Evolutionary conservation across 108 stramenopile species (phyloP), one percentile per base, ranked within the genome.

Genomic region (Pseudonitzschia pungens): DNA sequence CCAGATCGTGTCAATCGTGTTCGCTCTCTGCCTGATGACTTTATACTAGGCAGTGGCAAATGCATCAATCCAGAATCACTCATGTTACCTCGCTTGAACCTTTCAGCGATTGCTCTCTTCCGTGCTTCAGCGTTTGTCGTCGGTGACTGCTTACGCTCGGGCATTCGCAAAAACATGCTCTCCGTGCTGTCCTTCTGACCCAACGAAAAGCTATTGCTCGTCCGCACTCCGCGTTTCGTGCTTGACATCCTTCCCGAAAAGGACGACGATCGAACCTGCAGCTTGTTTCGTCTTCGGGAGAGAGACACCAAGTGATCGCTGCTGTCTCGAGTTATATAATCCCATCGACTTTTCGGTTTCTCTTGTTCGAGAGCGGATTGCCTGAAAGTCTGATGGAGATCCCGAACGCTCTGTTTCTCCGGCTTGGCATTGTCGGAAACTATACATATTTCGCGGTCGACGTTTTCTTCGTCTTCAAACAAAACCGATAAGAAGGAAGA

Each of bases 361-460:
- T 24, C 24, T 4, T 50, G 28, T 62, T 62, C 32, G 26, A 15
- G 26, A 21, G 60, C 32, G 20, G 9, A 31, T 33, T 21, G 20
- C n/a, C 2, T 40, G 32, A 62, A 62, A 12, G 60, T 14, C 4
- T 18, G 18, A 33, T 29, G 60, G 3, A 62, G 32, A 12, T 62
- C 41, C 15, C 60, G 60, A 8, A 62, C 36, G 36, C 60, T 62
- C 7, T n/a, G 20, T 36, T 62, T 32, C 12, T 67, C 66, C 18
- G 66, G 44, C 44, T 67, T 67, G 10, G 66, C 26, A n/a, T 67
- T 67, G 22, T 67, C 66, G n/a, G 28, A 11, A 8, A 67, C 66
- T 11, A 67, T 50, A 8, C n/a, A 40, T 40, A 62, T 40, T 50
- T 67, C 44, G 40, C 32, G 40, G 14, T 29, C 11, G 6, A 7